phyloP scores from a whole-genome alignment of 2,329 filamentous ascomycete genomes.

The Ceratocystis cacaofunesta region DNA sequence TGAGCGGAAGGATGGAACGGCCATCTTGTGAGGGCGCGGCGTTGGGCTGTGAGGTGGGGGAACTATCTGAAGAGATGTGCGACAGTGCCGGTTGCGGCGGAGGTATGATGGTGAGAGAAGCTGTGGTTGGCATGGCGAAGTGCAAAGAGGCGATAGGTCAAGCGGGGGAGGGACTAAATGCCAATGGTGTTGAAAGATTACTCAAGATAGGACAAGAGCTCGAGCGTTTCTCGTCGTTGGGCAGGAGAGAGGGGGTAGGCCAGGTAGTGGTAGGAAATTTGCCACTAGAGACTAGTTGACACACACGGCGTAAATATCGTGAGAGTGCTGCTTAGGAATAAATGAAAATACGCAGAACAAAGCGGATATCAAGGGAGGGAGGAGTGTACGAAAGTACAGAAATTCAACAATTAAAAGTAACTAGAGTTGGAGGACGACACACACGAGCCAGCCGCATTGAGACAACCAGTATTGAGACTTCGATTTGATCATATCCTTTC shows the following conservation, averaged over 20 bases:
- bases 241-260: not conserved
- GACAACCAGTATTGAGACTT: not conserved
- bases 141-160: not conserved
- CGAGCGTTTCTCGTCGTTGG: not conserved
- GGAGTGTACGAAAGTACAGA: not conserved
- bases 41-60: not conserved
- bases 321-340: not conserved
- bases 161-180: no score
- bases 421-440: not conserved
- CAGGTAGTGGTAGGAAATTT: not conserved
- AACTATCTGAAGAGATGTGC: not conserved
- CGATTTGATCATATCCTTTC: not conserved
- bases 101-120: slow-evolving; percentile 10
- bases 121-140: slow-evolving; percentile 9
- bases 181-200: no score
- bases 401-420: not conserved
- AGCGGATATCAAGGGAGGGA: not conserved
- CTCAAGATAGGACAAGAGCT: not conserved
- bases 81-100: not conserved
- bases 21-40: not conserved
- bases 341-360: not conserved
- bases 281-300: not conserved
- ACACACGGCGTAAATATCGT: not conserved
- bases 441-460: not conserved
- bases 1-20: not conserved